phyloP scores from a whole-genome alignment of 2,329 filamentous ascomycete species.

The Simplicillium aogashimaense region DNA sequence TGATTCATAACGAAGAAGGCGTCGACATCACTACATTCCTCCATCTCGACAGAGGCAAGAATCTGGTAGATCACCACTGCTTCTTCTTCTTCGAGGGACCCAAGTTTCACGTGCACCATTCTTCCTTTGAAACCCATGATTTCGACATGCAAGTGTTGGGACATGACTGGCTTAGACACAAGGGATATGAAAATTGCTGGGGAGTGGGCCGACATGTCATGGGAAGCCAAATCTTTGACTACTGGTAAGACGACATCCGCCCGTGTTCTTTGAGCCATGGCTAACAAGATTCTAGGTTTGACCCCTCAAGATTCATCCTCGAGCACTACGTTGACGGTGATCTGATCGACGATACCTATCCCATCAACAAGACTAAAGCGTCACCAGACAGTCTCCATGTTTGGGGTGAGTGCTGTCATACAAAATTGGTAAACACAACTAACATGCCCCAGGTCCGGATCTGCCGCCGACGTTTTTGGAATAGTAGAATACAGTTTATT shows the following conservation, averaged over 20 bases:
- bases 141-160: slow-evolving; percentile 62
- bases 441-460: too few species aligned
- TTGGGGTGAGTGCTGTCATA: too few species aligned
- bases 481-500: not conserved
- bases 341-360: not conserved
- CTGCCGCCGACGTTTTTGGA: not conserved
- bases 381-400: not conserved
- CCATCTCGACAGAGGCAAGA: slow-evolving; percentile 30
- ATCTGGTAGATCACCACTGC: slow-evolving; percentile 38
- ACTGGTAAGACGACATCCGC: slow-evolving; percentile 15
- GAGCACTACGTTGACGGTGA: slow-evolving; percentile 1
- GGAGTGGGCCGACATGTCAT: slow-evolving; percentile 62
- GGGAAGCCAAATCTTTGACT: slow-evolving; percentile 56
- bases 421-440: too few species aligned
- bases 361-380: not conserved
- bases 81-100: slow-evolving; percentile 40
- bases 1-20: slow-evolving; percentile 1
- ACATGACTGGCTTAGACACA: slow-evolving; percentile 56
- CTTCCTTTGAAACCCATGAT: slow-evolving; percentile 60
- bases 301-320: not conserved
- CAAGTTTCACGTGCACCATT: slow-evolving; percentile 53
- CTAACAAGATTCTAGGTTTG: not conserved
- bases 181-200: slow-evolving; percentile 58
- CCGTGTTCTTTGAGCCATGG: not conserved
- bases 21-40: slow-evolving; percentile 35